phyloP scores from a whole-genome alignment of 768 basidiomycete species.

The Russula abietina region DNA sequence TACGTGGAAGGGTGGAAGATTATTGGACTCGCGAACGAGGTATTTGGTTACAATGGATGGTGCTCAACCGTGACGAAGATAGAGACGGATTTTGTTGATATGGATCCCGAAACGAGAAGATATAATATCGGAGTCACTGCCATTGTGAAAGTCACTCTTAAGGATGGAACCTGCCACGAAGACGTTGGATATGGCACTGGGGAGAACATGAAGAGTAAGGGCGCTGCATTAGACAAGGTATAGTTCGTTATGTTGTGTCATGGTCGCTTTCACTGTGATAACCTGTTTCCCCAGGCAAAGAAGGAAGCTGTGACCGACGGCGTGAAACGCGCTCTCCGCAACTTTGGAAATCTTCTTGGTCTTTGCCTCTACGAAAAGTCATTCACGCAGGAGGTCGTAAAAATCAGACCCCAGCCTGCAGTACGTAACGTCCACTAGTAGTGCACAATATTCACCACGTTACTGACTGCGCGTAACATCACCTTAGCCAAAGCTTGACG shows the following conservation, averaged over 20 bases:
- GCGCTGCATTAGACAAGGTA: conserved; percentile 86
- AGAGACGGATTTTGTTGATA: conserved; percentile 75
- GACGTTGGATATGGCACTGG: conserved; percentile 87
- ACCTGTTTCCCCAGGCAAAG: conserved; percentile 62
- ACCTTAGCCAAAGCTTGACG: conserved; percentile 59
- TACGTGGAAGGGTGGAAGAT: conserved; percentile 98
- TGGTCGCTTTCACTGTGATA: background rate
- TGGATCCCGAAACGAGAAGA: conserved; percentile 55
- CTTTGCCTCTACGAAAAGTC: conserved; percentile 97
- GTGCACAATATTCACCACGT: conserved; percentile 12
- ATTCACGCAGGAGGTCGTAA: conserved; percentile 76
- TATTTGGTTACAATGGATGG: conserved; percentile 98
- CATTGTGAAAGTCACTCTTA: conserved; percentile 77
- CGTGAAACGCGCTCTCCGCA: conserved; percentile 82
- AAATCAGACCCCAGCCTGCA: conserved; percentile 70
- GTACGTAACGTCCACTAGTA: conserved; percentile 42
- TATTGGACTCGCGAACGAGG: conserved; percentile 96
- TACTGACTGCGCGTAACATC: background rate
- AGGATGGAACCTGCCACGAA: conserved; percentile 86
- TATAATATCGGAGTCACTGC: conserved; percentile 77
- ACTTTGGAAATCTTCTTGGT: conserved; percentile 91
- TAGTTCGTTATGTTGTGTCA: conserved; percentile 29
- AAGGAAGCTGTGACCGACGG: conserved; percentile 98
- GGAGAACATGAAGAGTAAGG: conserved; percentile 85
- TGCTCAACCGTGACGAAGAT: conserved; percentile 71